phyloP scores from a whole-genome alignment of 345 rosid genomes.

The Aegle marmelos region DNA sequence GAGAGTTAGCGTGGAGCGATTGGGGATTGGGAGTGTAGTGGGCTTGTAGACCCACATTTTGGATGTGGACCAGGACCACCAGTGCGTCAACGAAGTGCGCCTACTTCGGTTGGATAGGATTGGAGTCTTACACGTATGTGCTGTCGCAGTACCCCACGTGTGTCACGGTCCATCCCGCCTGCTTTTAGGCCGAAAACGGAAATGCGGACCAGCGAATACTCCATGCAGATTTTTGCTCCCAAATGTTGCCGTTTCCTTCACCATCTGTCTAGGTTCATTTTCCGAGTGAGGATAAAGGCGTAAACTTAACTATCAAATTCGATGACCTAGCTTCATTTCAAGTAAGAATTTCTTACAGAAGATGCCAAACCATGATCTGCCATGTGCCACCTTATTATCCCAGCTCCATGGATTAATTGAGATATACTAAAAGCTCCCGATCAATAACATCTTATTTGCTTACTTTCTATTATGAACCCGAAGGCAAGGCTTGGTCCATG shows the following conservation, averaged over 20 bases:
- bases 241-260: neutral
- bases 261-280: too few relatives aligned
- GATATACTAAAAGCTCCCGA: neutral
- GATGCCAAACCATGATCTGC: neutral
- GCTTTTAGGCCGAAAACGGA: too few relatives aligned
- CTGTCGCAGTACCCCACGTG: neutral
- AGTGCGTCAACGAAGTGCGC: constrained; percentile 1
- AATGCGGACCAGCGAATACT: neutral
- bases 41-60: neutral
- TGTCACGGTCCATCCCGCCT: neutral
- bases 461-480: neutral
- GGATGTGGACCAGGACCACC: constrained; percentile 16
- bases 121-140: neutral
- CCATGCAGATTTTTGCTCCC: neutral
- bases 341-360: neutral
- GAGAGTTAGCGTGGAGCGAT: neutral
- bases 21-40: neutral
- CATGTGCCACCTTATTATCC: neutral
- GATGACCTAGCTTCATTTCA: neutral
- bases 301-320: neutral
- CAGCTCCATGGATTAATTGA: neutral
- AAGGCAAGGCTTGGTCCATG: neutral
- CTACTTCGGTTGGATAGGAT: neutral
- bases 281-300: too few relatives aligned
- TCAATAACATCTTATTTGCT: neutral